Percentiles rank a stretch among this genome's conserved stretches.
Evolutionary conservation across 208 protist species (phyloP).

Genomic region (Acanthamoeba culbertsoni): DNA sequence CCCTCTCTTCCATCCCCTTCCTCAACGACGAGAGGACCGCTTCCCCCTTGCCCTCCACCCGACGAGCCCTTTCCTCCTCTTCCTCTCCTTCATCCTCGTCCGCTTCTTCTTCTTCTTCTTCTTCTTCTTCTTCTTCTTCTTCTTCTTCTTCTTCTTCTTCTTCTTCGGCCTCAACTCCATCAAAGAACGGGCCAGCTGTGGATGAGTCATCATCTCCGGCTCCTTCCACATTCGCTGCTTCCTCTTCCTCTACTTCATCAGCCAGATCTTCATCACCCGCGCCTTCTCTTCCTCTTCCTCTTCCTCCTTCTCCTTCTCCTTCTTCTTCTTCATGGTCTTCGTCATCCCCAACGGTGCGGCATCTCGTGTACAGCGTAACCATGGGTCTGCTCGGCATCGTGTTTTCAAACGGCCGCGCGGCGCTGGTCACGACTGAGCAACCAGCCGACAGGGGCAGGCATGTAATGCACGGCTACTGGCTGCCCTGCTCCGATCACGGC

Average conservation of each 20-base stretch:
- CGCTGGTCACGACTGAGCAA: neutral
- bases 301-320: neutral
- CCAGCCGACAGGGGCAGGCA: neutral
- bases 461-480: neutral
- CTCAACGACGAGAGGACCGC: neutral
- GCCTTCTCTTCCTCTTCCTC: neutral
- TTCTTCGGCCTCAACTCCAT: neutral
- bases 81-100: neutral
- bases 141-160: neutral
- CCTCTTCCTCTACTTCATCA: neutral
- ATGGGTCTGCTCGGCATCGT: neutral
- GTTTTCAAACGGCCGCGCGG: neutral
- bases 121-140: neutral
- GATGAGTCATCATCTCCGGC: neutral
- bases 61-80: neutral
- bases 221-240: neutral
- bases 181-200: no score
- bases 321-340: neutral
- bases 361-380: neutral
- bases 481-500: neutral
- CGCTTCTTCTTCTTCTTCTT: neutral
- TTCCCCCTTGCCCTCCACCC: neutral
- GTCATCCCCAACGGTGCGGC: neutral
- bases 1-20: neutral
- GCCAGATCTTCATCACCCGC: neutral